Evolutionary conservation across 352 stramenopile genomes (phyloP), one percentile per base, ranked within the genome.

Genomic region (Globisporangium recalcitrans): DNA sequence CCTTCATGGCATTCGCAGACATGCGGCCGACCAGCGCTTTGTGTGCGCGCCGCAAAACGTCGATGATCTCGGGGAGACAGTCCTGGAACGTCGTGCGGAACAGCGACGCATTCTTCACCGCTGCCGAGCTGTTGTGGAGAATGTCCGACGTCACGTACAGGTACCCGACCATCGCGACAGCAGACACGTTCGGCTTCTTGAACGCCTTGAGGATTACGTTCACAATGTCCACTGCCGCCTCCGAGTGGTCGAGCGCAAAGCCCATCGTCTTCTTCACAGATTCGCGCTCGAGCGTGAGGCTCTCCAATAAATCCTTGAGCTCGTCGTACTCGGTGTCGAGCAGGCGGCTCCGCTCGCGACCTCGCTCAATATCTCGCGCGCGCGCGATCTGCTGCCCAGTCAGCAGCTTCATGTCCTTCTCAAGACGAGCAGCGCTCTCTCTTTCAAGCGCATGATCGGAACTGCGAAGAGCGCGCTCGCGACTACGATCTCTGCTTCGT

Each of bases 81-180:
- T 88, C 80, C 65, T 96, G 79, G 61, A 97, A 90, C 56, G 82
- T 91, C 38, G 87, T 93, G 3, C 90, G 85, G 54, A 95, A 97
- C 16, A 89, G 74, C 44, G 85, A 94, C n/a, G 87, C 87, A 54
- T 96, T 96, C 69, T 93, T 91, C 47, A 96, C 80, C 13, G 79
- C 72, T 29, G 87, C 90, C 16, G 82, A 94, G 60, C 85, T 93
- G 62, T 97, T 97, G 75, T 96, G 86, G 34, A 97, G 71, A 44
- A 97, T 86, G 57, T 97, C 90, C 13, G 88, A 96, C 10, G 88
- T 70, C 58, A 96, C 73, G 58, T 90, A 96, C 52, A 97, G 60
- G 26, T 82, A 73, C 11, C 72, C 84, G 58, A 95, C 62, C 13
- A 87, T 73, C 7, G 77, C 64, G 27, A 88, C 65, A 3, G 75